A percentile compares a stretch with the other conserved stretches of the same genome.
Evolutionary conservation across 257 asterid genomes (phyloP).

Genomic region (Ocimum tenuiflorum): DNA sequence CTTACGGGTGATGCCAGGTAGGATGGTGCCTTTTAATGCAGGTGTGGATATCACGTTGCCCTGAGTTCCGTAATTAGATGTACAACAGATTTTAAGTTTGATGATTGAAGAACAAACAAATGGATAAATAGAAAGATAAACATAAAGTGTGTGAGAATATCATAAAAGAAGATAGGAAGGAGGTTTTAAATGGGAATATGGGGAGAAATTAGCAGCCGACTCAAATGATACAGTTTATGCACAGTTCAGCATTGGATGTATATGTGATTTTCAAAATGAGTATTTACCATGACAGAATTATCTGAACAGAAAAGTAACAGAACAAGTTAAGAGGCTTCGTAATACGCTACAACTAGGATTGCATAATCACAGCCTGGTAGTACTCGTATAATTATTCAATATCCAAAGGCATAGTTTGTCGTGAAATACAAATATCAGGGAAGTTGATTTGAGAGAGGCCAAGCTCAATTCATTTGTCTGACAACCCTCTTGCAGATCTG

Average conservation of each 20-base stretch:
- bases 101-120: neutral
- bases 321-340: neutral
- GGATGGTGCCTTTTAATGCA: conserved; percentile 58
- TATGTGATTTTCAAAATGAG: neutral
- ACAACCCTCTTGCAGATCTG: neutral
- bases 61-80: conserved; percentile 21
- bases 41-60: conserved; percentile 63
- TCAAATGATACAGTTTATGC: neutral
- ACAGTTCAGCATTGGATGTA: neutral
- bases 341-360: no score
- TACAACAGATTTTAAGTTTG: neutral
- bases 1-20: conserved; percentile 73
- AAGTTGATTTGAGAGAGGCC: neutral
- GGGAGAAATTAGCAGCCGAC: no score
- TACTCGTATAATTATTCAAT: neutral
- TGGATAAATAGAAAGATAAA: neutral
- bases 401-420: neutral
- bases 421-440: neutral
- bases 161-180: neutral
- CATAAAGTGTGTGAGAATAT: neutral
- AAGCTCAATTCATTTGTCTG: neutral
- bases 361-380: neutral
- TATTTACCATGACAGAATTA: neutral
- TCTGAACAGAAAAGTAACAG: no score
- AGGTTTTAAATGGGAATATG: no score